Evolutionary conservation across 106 monocot genomes (phyloP).

Genomic region (Dactylorhiza incarnata): DNA sequence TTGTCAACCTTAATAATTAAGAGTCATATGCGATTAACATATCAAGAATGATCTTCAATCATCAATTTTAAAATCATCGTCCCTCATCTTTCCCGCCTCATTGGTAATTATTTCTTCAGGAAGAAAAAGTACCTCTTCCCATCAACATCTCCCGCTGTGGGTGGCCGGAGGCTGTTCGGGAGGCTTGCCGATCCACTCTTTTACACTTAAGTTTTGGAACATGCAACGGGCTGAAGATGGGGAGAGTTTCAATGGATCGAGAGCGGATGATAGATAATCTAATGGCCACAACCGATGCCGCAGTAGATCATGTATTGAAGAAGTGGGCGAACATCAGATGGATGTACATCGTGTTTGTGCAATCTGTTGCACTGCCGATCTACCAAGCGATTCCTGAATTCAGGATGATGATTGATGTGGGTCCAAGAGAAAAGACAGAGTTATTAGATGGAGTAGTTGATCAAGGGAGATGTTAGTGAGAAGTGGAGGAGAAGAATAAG

Average conservation of each 20-base stretch:
- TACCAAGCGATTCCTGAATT: constrained; percentile 27
- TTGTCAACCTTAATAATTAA: too few species aligned
- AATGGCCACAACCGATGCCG: constrained; percentile 25
- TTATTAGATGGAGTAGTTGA: too few species aligned
- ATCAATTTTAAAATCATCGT: too few species aligned
- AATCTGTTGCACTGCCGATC: constrained; percentile 37
- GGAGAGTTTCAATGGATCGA: constrained; percentile 17
- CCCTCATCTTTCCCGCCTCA: constrained; percentile 26
- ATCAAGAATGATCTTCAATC: too few species aligned
- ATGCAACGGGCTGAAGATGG: constrained; percentile 26
- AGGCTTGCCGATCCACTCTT: constrained; percentile 15
- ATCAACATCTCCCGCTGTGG: constrained; percentile 17
- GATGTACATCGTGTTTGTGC: constrained; percentile 25
- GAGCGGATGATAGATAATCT: constrained; percentile 31
- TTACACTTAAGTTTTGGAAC: constrained; percentile 24
- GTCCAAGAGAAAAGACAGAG: not conserved
- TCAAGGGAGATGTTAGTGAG: too few species aligned
- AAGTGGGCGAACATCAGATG: constrained; percentile 39
- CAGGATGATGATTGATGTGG: constrained; percentile 28
- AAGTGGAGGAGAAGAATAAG: not conserved
- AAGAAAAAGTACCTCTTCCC: constrained; percentile 32
- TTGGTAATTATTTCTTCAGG: constrained; percentile 28
- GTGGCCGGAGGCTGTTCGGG: constrained; percentile 30
- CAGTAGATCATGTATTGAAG: constrained; percentile 22
- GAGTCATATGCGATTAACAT: too few species aligned